Percentiles rank a stretch among this genome's conserved stretches.
Evolutionary conservation across 768 basidiomycete species (phyloP).

Genomic region (Lactarius vividus): DNA sequence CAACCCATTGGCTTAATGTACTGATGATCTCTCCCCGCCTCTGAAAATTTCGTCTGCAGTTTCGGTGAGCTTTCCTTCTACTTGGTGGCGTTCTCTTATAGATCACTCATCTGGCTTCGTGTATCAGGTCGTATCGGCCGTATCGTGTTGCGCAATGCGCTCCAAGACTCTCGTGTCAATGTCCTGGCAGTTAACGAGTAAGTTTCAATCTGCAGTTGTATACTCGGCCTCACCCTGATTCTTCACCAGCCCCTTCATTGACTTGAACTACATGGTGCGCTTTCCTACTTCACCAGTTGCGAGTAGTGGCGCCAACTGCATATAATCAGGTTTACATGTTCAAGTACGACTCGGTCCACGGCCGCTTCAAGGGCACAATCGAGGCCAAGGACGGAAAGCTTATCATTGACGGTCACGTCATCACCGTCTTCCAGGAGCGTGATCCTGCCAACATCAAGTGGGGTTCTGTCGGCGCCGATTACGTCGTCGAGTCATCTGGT

Average conservation of each 20-base stretch:
- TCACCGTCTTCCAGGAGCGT: conserved; percentile 79
- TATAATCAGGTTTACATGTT: conserved; percentile 87
- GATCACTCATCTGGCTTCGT: not conserved
- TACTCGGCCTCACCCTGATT: not conserved
- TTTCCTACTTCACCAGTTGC: not conserved
- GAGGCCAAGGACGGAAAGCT: conserved; percentile 88
- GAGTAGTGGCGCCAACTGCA: not conserved
- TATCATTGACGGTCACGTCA: conserved; percentile 70
- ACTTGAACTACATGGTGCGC: conserved; percentile 91
- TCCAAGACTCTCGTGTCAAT: conserved; percentile 69
- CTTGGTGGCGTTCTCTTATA: not conserved
- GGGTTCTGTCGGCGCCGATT: conserved; percentile 78
- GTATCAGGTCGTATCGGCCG: conserved; percentile 94
- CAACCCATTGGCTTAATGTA: conserved; percentile 1
- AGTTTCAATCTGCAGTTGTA: conserved; percentile 1
- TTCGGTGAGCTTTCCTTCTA: conserved; percentile 54
- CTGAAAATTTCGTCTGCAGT: conserved; percentile 39
- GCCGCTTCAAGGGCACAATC: conserved; percentile 85
- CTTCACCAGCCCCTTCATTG: conserved; percentile 84
- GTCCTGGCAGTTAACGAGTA: conserved; percentile 95
- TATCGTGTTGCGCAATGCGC: conserved; percentile 94
- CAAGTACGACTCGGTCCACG: conserved; percentile 94
- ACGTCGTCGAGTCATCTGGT: conserved; percentile 97
- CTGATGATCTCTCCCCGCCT: conserved; percentile 15
- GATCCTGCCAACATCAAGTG: conserved; percentile 87